Base-by-base conservation (phyloP, 345 rosid genomes). In the Limnanthes douglasii region DNA sequence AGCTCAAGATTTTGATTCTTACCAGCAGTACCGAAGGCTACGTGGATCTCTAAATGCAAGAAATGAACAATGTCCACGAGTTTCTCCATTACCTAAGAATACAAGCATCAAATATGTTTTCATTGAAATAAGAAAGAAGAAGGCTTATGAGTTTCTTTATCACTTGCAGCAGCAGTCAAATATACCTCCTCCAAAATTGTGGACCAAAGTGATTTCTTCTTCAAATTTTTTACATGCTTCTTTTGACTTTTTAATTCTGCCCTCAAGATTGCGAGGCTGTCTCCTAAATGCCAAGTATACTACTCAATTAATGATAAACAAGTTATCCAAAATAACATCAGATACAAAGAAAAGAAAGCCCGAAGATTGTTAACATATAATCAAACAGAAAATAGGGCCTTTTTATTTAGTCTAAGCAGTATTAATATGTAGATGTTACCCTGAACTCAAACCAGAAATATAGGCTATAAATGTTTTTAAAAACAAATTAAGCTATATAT, bases 181-280 rank as follows among this genome's bases (percentile, higher is more conserved):
- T 40, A 8, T 64, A 90, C 98, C 93, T 84, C 96, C 57, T 90
- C 98, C 70, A 90, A 75, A 53, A 84, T 80, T 72, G 50, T 68
- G 34, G 94, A 80, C 98, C 96, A 90, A 22, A 90, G 93, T 20
- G 98, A 90, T 60, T 80, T 90, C 65, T 80, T 90, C 71, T 77
- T 68, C 64, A 90, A 67, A 49, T 63, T 78, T 58, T 68, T 67
- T 53, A 85, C 98, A 61, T 80, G 85, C 68, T 90, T 84, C 63
- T 41, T 66, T 68, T 90, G 96, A 51, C 76, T 77, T 72, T 85
- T 85, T 52, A 84, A 69, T 46, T 90, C 96, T 1, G 96, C 70
- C 56, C 77, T 90, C 72, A 85, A 56, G 51, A 90, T 75, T 18
- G 78, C 57, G n/a, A 90, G 68, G 55, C 80, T 70, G 48, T 90